A percentile compares a stretch with the other conserved stretches of the same genome.
phyloP scores from a whole-genome alignment of 228 moss, liverwort and hornwort genomes.

The Sphagnum magellanicum region DNA sequence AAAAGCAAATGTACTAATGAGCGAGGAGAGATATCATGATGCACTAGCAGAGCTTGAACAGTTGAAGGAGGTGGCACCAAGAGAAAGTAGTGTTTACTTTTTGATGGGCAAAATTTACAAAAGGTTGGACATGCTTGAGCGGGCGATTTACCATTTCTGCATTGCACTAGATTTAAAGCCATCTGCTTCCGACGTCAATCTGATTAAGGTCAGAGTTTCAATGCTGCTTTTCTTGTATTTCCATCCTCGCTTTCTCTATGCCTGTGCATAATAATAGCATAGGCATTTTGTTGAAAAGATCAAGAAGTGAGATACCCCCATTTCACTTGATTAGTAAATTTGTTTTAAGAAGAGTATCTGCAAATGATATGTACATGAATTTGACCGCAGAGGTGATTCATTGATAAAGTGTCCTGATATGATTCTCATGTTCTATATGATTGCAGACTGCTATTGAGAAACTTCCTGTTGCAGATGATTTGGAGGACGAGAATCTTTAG shows the following conservation, averaged over 20 bases:
- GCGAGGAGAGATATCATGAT: slow-evolving; percentile 84
- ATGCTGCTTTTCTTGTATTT: neutral
- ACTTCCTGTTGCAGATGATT: slow-evolving; percentile 90
- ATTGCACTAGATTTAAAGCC: slow-evolving; percentile 98
- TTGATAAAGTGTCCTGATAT: neutral
- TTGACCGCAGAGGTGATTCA: neutral
- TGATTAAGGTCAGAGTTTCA: slow-evolving; percentile 59
- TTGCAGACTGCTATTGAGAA: slow-evolving; percentile 92
- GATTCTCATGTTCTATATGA: neutral
- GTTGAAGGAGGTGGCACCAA: slow-evolving; percentile 90
- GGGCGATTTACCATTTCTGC: slow-evolving; percentile 89
- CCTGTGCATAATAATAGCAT: neutral
- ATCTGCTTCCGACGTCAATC: slow-evolving; percentile 90
- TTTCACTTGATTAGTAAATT: neutral
- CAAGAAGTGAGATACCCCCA: neutral
- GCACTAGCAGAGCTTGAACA: slow-evolving; percentile 88
- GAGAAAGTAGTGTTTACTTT: slow-evolving; percentile 95
- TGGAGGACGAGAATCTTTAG: slow-evolving; percentile 92
- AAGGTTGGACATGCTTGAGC: slow-evolving; percentile 78
- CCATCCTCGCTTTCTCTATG: neutral
- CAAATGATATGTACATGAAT: neutral
- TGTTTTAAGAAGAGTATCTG: neutral
- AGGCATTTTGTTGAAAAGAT: neutral
- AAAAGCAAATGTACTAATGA: slow-evolving; percentile 94
- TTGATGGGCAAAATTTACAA: slow-evolving; percentile 97